Conservation (phyloP, 768 basidiomycete species). For the Auricularia heimuer region DNA sequence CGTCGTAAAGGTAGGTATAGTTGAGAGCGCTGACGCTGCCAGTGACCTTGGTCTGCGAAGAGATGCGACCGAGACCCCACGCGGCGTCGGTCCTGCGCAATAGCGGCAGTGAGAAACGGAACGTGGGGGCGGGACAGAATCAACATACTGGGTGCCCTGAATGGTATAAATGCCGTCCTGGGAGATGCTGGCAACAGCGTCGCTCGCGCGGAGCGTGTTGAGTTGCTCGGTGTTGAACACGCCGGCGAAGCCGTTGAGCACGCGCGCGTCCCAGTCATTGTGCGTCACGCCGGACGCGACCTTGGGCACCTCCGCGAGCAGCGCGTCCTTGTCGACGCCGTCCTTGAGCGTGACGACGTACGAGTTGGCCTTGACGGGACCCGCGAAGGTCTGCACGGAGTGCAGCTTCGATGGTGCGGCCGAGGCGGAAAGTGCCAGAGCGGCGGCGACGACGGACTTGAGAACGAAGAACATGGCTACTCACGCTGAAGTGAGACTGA, state of each 20-base stretch:
- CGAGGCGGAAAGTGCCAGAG: neutral
- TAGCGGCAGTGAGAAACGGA: neutral
- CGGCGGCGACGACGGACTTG: neutral
- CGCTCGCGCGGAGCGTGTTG: conserved; percentile 4
- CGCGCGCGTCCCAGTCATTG: conserved; percentile 1
- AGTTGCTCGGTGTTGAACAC: conserved; percentile 1
- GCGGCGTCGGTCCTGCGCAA: conserved; percentile 6
- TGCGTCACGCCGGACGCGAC: neutral
- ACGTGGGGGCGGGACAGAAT: neutral
- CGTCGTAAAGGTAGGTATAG: conserved; percentile 6
- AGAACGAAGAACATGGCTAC: neutral
- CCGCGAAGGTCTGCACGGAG: neutral
- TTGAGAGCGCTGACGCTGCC: conserved; percentile 2
- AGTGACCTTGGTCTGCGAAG: neutral
- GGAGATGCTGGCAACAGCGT: conserved; percentile 4
- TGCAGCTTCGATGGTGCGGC: neutral
- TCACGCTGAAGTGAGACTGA: neutral
- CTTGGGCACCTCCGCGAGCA: neutral
- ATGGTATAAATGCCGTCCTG: conserved; percentile 2
- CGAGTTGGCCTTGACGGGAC: neutral
- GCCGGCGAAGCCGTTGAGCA: conserved; percentile 7
- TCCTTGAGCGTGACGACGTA: neutral
- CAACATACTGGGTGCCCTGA: neutral
- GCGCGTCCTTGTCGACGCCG: neutral
- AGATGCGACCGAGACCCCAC: conserved; percentile 9